Evolutionary conservation across 75 land plant genomes (phyloP).

Genomic region (Sequoiadendron giganteum): DNA sequence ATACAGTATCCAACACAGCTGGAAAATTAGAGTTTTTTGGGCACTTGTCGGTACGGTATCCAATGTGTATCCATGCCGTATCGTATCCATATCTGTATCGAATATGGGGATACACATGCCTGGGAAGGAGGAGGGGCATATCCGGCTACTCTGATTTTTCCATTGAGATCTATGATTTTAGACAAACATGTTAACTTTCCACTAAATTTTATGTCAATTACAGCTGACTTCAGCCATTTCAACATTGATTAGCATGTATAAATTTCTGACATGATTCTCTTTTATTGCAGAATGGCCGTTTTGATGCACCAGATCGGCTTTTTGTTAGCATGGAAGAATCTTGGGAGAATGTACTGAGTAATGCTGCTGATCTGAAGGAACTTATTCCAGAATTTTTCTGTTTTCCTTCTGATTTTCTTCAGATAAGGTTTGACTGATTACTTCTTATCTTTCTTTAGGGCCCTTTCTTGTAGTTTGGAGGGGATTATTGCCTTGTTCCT

Average conservation of each 20-base stretch:
- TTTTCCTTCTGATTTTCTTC: slow-evolving; percentile 41
- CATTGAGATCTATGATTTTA: background rate
- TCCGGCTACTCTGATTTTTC: background rate
- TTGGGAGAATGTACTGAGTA: slow-evolving; percentile 46
- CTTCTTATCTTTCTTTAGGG: background rate
- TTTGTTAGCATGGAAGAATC: slow-evolving; percentile 44
- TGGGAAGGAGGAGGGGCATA: too few relatives aligned
- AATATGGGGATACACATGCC: too few relatives aligned
- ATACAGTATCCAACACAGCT: too few relatives aligned
- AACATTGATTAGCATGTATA: background rate
- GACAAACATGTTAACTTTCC: background rate
- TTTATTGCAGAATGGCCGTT: slow-evolving; percentile 45
- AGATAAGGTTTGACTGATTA: slow-evolving; percentile 28
- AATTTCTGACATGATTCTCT: background rate
- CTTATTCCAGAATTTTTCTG: slow-evolving; percentile 49
- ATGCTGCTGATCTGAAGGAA: slow-evolving; percentile 49
- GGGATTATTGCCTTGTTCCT: background rate
- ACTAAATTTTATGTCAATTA: background rate
- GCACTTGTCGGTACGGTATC: too few relatives aligned
- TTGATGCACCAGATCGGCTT: slow-evolving; percentile 53
- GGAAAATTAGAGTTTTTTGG: too few relatives aligned
- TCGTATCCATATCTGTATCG: too few relatives aligned
- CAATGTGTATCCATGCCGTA: too few relatives aligned
- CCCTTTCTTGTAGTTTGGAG: background rate
- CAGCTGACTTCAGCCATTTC: background rate